Percentiles rank a stretch among this genome's conserved stretches.
phyloP scores from a whole-genome alignment of 2,329 filamentous ascomycete species.

The Helotiales sp. region DNA sequence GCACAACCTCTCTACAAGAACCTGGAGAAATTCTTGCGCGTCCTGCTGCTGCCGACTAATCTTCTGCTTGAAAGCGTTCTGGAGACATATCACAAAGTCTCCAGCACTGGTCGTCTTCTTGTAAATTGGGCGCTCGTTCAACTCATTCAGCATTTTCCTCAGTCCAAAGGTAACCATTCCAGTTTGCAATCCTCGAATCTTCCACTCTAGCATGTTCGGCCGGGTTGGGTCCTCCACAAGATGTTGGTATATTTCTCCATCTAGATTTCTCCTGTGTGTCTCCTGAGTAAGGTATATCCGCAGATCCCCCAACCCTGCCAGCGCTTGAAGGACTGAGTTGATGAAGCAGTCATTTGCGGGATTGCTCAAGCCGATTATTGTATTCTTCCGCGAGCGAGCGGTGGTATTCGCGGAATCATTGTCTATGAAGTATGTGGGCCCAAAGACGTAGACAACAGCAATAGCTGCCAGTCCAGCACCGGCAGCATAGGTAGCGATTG shows the following conservation, averaged over 20 bases:
- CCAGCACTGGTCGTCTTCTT: conserved; percentile 89
- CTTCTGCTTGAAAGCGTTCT: conserved; percentile 82
- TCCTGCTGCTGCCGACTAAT: conserved; percentile 96
- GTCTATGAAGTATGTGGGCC: conserved; percentile 94
- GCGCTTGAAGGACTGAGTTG: conserved; percentile 91
- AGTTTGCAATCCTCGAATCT: conserved; percentile 68
- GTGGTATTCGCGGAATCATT: conserved; percentile 63
- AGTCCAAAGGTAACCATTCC: conserved; percentile 83
- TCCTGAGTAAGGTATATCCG: conserved; percentile 91
- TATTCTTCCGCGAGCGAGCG: conserved; percentile 66
- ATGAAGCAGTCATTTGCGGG: conserved; percentile 96
- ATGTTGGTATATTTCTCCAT: conserved; percentile 74
- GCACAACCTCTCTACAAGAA: conserved; percentile 86
- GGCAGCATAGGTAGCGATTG: conserved; percentile 88
- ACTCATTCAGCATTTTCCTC: conserved; percentile 86
- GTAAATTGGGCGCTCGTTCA: conserved; percentile 92
- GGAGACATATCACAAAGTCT: conserved; percentile 80
- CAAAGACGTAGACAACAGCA: conserved; percentile 95
- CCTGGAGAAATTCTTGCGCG: conserved; percentile 94
- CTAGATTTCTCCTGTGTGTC: conserved; percentile 78
- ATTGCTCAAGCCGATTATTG: conserved; percentile 85
- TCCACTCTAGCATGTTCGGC: conserved; percentile 54
- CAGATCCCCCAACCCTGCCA: conserved; percentile 87
- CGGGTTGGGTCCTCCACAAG: conserved; percentile 52
- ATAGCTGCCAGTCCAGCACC: conserved; percentile 93